Evolutionary conservation across 768 basidiomycete genomes (phyloP).

Genomic region (Tephrocybe sp.): DNA sequence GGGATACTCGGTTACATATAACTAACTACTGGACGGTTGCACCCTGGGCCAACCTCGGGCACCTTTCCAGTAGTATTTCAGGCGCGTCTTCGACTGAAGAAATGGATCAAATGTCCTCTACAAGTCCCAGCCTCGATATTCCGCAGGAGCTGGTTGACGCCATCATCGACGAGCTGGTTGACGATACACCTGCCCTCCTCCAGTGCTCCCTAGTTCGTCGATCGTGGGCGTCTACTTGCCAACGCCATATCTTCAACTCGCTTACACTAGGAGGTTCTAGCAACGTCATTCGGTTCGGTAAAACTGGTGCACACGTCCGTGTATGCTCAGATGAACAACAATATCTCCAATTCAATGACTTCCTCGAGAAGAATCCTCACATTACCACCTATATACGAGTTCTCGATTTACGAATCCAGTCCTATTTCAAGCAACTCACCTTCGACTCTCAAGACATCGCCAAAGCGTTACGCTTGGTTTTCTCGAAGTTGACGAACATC

Average conservation of each 20-base stretch:
- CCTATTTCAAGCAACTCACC: conserved; percentile 5
- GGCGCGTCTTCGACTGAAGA: not conserved
- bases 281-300: conserved; percentile 7
- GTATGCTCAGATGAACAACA: conserved; percentile 1
- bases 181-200: not conserved
- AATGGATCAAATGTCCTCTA: not conserved
- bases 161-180: conserved; percentile 5
- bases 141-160: not conserved
- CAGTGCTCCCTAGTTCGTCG: conserved; percentile 3
- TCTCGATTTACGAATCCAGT: conserved; percentile 3
- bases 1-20: not conserved
- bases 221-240: conserved; percentile 1
- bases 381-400: not conserved
- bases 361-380: conserved; percentile 1
- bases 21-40: not conserved
- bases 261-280: conserved; percentile 8
- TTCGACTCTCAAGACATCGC: conserved; percentile 4
- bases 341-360: conserved; percentile 5
- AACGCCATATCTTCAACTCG: conserved; percentile 2
- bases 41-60: not conserved
- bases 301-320: not conserved
- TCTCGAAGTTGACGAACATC: conserved; percentile 1
- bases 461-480: not conserved
- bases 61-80: not conserved
- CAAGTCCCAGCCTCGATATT: not conserved